These are phyloP conservation scores for Pythium dissotocum DNA, from an alignment of 352 stramenopile genomes.

Conservation along the genomic window DNA sequence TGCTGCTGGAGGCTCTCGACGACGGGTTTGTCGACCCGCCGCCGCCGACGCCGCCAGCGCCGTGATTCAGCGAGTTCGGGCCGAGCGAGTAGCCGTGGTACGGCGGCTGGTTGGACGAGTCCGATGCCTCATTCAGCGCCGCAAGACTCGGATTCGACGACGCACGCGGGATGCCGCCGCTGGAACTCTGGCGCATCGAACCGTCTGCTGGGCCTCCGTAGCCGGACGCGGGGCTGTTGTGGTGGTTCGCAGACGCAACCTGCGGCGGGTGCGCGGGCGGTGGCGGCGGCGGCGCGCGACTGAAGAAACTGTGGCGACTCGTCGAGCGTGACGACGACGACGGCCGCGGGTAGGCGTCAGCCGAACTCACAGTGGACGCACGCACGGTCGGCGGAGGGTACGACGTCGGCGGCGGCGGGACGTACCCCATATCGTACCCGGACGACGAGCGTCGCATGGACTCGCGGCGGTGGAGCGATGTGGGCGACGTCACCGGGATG, in stretches of 20 bases:
- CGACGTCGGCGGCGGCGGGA: constrained; percentile 26
- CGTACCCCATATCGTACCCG: constrained; percentile 43
- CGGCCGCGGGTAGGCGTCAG: constrained; percentile 9
- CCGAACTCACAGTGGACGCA: constrained; percentile 10
- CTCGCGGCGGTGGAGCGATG: constrained; percentile 74
- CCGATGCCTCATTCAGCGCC: constrained; percentile 37
- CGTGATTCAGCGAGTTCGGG: constrained; percentile 39
- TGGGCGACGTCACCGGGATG: constrained; percentile 83
- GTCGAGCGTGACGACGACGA: constrained; percentile 27
- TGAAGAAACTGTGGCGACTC: constrained; percentile 59
- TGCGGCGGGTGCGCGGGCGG: constrained; percentile 55
- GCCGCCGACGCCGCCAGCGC: constrained; percentile 10
- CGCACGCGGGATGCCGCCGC: constrained; percentile 46
- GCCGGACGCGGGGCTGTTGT: constrained; percentile 10
- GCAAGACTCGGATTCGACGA: constrained; percentile 71
- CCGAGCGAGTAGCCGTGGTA: constrained; percentile 74
- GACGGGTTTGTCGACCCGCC: constrained; percentile 22
- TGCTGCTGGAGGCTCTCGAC: constrained; percentile 30
- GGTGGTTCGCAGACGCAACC: constrained; percentile 18
- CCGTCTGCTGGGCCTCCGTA: not conserved
- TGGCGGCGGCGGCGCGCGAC: constrained; percentile 57
- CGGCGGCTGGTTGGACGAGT: constrained; percentile 30
- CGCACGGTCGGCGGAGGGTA: constrained; percentile 25
- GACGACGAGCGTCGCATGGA: constrained; percentile 80
- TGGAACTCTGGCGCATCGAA: constrained; percentile 10